These are phyloP conservation scores for Casuarina equisetifolia DNA, from an alignment of 306 rosid species.

Conservation along the genomic window DNA sequence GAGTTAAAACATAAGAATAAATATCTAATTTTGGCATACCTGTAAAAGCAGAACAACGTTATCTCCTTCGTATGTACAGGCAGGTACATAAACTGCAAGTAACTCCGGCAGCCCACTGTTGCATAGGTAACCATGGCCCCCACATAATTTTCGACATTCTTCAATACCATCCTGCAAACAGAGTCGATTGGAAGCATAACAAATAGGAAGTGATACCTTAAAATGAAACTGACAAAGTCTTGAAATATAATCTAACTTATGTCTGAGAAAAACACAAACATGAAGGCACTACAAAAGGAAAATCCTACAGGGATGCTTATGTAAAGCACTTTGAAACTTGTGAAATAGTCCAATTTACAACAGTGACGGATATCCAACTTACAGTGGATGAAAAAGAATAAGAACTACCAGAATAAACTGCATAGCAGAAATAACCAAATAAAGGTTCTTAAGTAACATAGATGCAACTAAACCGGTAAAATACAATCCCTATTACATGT, in stretches of 20 bases:
- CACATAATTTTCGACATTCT: conserved; percentile 92
- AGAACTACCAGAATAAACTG: background rate
- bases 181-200: background rate
- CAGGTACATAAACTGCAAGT: conserved; percentile 93
- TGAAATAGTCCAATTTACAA: conserved; percentile 10
- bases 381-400: conserved; percentile 14
- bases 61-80: conserved; percentile 99
- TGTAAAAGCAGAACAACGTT: conserved; percentile 86
- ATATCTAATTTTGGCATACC: conserved; percentile 41
- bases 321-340: conserved; percentile 4
- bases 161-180: conserved; percentile 82
- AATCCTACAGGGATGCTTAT: background rate
- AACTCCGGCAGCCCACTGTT: conserved; percentile 98
- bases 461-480: conserved; percentile 8
- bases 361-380: conserved; percentile 15
- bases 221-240: background rate
- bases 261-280: conserved; percentile 14
- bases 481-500: background rate
- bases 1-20: background rate
- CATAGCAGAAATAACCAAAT: background rate
- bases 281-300: background rate
- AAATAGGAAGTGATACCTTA: background rate
- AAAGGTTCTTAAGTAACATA: background rate
- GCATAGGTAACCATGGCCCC: conserved; percentile 94
- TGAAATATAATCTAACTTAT: background rate